These are phyloP conservation scores for Raffaelea albimanens DNA, from an alignment of 2,329 filamentous ascomycete genomes.

Conservation along the genomic window DNA sequence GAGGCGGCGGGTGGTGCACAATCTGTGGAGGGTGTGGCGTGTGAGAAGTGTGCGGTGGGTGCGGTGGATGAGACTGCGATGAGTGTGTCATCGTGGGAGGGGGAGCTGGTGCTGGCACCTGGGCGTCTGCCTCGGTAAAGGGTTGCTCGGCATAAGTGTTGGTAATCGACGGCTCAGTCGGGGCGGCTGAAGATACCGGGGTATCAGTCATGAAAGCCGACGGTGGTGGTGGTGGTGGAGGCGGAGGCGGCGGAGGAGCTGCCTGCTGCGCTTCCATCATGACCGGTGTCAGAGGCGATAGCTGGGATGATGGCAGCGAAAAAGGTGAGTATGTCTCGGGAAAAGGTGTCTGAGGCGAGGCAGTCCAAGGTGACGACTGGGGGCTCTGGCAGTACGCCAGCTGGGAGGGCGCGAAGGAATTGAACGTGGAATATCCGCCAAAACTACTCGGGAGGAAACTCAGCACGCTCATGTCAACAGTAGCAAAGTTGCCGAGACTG, in stretches of 20 bases:
- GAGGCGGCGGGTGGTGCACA: constrained; percentile 8
- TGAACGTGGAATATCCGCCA: constrained; percentile 20
- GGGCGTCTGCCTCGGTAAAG: too few relatives aligned
- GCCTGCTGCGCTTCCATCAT: too few relatives aligned
- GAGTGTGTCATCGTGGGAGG: too few relatives aligned
- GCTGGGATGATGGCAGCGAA: not conserved
- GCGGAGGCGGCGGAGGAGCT: not conserved
- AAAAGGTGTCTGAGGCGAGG: constrained; percentile 14
- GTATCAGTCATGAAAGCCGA: not conserved
- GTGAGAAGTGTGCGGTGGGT: not conserved
- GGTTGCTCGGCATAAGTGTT: too few relatives aligned
- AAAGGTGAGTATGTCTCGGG: constrained; percentile 15
- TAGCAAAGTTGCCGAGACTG: constrained; percentile 31
- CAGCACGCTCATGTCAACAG: constrained; percentile 32
- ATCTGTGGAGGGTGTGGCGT: constrained; percentile 17
- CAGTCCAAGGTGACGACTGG: constrained; percentile 28
- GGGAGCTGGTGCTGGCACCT: too few relatives aligned
- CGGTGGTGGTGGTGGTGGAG: constrained; percentile 21
- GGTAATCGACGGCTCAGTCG: too few relatives aligned
- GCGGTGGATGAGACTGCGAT: not conserved
- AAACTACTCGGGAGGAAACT: constrained; percentile 37
- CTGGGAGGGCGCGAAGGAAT: constrained; percentile 5
- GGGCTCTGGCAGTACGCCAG: constrained; percentile 16
- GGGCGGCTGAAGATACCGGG: too few relatives aligned
- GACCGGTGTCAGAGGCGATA: not conserved